Evolutionary conservation across 2,329 filamentous ascomycete genomes (phyloP), one percentile per base, ranked within the genome.

Genomic region (Acephala macrosclerotiorum): DNA sequence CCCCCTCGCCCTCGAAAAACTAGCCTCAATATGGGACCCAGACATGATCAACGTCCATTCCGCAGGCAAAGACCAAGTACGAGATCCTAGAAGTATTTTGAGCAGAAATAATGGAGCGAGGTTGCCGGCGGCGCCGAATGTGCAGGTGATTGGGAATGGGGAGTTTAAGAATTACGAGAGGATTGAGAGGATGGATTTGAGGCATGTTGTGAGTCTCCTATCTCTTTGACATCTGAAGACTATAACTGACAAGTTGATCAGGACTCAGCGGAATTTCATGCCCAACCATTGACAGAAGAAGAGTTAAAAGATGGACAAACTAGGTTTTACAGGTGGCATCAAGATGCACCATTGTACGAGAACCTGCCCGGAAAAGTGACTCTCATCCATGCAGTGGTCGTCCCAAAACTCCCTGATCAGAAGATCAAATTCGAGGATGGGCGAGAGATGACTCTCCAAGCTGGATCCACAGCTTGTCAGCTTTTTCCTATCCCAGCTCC

Each of bases 271-370:
- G 56, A 63, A 16, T 69, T 69, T 40, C 65, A 67, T 42, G 62
- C 29, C 18, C 35, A 51, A 2, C 59, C 56, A 22, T 40, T 70
- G 18, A 55, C 36, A 22, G 36, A 64, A 40, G 67, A 73, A 20
- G 63, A 69, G 33, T 18, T 72, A 12, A 59, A 26, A 1, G 49
- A 70, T 51, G 71, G 73, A 11, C 66, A 70, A 29, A 76, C 75
- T 5, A 66, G 73, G 18, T 71, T 71, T 2, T 76, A 75, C 63
- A 60, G 74, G 22, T 76, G 74, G 75, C 74, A 76, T 62, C 73
- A 74, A 70, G 73, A 76, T 64, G 68, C 71, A n/a, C 73, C 73
- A 4, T 40, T 73, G 29, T 75, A 76, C 60, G 73, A 75, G 22
- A 69, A 38, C n/a, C 57, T 75, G 20, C 75, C 75, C 11, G 74